Percentiles rank a stretch among this genome's conserved stretches.
These are phyloP conservation scores for Rhizopogon roseolus DNA, from an alignment of 768 basidiomycete genomes.

Conservation along the genomic window DNA sequence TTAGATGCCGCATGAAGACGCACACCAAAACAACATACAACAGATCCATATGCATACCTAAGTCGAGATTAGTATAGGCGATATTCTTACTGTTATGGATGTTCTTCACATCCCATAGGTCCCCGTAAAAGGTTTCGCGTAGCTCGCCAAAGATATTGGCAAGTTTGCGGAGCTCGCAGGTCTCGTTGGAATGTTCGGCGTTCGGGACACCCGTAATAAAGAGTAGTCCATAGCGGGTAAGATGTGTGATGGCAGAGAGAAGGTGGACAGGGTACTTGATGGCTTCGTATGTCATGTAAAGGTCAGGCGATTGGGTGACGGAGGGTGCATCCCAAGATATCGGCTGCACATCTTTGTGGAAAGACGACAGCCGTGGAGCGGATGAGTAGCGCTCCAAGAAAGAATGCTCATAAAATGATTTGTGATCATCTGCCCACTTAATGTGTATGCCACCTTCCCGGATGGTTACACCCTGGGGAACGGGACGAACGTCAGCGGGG, in stretches of 20 bases:
- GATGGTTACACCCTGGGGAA: slow-evolving; percentile 35
- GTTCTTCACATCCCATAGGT: slow-evolving; percentile 84
- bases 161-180: slow-evolving; percentile 65
- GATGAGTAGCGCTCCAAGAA: slow-evolving; percentile 50
- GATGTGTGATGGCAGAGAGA: slow-evolving; percentile 58
- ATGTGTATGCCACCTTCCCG: slow-evolving; percentile 42
- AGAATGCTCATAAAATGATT: slow-evolving; percentile 44
- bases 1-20: slow-evolving; percentile 2
- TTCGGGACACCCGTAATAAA: slow-evolving; percentile 72
- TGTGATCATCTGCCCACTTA: slow-evolving; percentile 56
- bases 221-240: slow-evolving; percentile 67
- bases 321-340: slow-evolving; percentile 42
- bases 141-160: slow-evolving; percentile 71
- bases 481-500: slow-evolving; percentile 43
- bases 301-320: slow-evolving; percentile 32
- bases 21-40: slow-evolving; percentile 49
- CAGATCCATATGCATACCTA: slow-evolving; percentile 91
- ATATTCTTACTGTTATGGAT: slow-evolving; percentile 76
- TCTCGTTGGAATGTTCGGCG: slow-evolving; percentile 48
- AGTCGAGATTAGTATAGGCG: slow-evolving; percentile 87
- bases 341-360: slow-evolving; percentile 39
- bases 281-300: slow-evolving; percentile 53
- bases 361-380: slow-evolving; percentile 27
- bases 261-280: slow-evolving; percentile 44
- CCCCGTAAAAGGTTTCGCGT: slow-evolving; percentile 86